A percentile compares a stretch with the other conserved stretches of the same genome.
These are phyloP conservation scores for Sextonia rubra DNA, from an alignment of 164 flowering plant species.

Conservation along the genomic window DNA sequence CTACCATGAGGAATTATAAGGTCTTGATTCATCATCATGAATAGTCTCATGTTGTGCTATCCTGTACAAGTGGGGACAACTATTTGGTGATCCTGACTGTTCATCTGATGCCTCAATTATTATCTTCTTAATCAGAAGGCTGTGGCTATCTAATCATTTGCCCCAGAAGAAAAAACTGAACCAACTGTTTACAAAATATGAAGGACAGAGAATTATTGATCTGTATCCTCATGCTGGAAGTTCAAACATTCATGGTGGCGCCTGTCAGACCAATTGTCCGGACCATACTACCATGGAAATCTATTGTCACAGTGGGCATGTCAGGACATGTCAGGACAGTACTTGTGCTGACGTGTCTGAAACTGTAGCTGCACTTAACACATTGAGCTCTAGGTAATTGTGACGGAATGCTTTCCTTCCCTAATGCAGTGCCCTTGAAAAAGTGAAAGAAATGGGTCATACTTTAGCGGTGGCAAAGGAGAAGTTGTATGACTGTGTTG, in stretches of 20 bases:
- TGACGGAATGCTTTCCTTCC: background rate
- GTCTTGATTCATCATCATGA: background rate
- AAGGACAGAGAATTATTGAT: too few species aligned
- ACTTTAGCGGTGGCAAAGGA: constrained; percentile 74
- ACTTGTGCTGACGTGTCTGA: background rate
- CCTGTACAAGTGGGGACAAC: background rate
- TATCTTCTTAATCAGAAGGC: background rate
- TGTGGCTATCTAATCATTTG: background rate
- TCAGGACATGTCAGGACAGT: background rate
- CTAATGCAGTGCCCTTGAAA: constrained; percentile 53
- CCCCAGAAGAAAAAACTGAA: background rate
- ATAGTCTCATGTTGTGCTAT: background rate
- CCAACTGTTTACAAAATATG: too few species aligned
- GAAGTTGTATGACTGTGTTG: constrained; percentile 58
- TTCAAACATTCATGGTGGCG: background rate
- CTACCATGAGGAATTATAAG: background rate
- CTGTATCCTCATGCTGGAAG: background rate
- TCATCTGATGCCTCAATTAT: background rate
- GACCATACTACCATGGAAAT: background rate
- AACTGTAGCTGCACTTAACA: background rate
- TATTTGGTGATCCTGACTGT: too few species aligned
- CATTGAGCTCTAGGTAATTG: constrained; percentile 10
- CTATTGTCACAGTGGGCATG: background rate
- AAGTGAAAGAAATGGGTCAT: constrained; percentile 88
- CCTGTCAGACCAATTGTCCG: background rate